Evolutionary conservation across 148 eudicot genomes (phyloP), one percentile per base, ranked within the genome.

Genomic region (Nepenthes gracilis): DNA sequence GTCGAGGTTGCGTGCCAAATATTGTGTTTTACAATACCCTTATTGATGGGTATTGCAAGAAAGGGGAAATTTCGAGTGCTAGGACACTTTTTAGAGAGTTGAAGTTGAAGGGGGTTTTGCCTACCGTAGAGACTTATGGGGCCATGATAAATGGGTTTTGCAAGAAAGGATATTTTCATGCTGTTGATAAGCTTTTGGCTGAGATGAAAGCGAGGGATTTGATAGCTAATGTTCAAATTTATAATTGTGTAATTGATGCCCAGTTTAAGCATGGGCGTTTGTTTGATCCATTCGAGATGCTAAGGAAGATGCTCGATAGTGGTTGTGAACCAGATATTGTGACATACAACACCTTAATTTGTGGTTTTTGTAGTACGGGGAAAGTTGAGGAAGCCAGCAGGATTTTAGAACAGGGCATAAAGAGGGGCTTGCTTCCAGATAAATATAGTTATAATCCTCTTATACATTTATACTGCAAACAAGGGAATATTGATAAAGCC

Each of bases 11-110:
- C 33, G 70, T 84, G 23, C 98, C 98, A 7, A 84, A 88, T 75
- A 69, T 88, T 5, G 94, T 93, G 40, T 84, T 93, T 51, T 88
- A 86, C 63, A 93, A 88, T 71, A 77, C 74, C 2, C 81, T 93
- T 5, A 82, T 93, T 57, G 80, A 82, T 72, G 98, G 98, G 47
- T 93, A 82, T 75, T 83, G 88, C 62, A 81, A 72, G 81, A 86
- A 52, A 70, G 89, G 95, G 52, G 83, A 81, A 23, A 71, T 82
- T 62, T 67, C 43, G 52, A 71, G 60, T 32, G 95, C 83, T 12
- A 33, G 64, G 58, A 51, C 38, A 63, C 60, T 93, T 63, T 71
- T 86, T 10, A 58, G 65, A 61, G 83, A 80, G 71, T 77, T 93
- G 87, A 84, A 93, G 67, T 37, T 55, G 45, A 84, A 76, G 63